Percentiles rank a stretch among this genome's conserved stretches.
Evolutionary conservation across 2,329 filamentous ascomycete genomes (phyloP).

Genomic region (Alternaria sp.): DNA sequence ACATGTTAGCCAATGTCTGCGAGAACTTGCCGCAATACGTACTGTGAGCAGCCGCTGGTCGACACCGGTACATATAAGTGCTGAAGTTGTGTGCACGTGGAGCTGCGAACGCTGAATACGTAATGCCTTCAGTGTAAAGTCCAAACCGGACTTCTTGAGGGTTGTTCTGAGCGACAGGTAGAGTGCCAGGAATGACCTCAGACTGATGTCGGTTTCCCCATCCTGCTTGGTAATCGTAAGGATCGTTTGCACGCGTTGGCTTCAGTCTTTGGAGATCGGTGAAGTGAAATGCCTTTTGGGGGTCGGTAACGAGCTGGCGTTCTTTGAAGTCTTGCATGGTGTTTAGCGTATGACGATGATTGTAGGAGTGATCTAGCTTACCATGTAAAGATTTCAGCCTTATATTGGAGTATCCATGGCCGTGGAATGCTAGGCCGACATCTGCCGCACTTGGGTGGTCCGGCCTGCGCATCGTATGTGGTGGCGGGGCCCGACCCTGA

Average conservation of each 20-base stretch:
- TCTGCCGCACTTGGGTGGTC: constrained; percentile 42
- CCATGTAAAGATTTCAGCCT: constrained; percentile 22
- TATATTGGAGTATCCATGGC: constrained; percentile 37
- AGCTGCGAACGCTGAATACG: constrained; percentile 53
- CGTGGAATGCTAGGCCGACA: constrained; percentile 24
- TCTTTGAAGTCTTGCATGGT: constrained; percentile 44
- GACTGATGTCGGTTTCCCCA: constrained; percentile 50
- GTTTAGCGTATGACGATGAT: background rate
- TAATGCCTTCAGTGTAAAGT: constrained; percentile 56
- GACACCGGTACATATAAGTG: constrained; percentile 54
- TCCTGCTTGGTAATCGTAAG: constrained; percentile 48
- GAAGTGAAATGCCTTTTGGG: constrained; percentile 48
- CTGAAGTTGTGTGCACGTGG: constrained; percentile 52
- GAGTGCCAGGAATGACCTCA: constrained; percentile 52
- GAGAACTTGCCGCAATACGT: constrained; percentile 13
- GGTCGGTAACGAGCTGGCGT: constrained; percentile 45
- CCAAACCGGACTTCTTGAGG: constrained; percentile 53
- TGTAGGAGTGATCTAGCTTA: constrained; percentile 8
- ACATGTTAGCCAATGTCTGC: constrained; percentile 3
- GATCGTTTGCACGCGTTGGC: constrained; percentile 47
- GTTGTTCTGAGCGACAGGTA: constrained; percentile 52
- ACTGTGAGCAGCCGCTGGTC: constrained; percentile 53
- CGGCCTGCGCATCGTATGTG: constrained; percentile 39
- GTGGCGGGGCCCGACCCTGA: constrained; percentile 35
- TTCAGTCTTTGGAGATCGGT: constrained; percentile 48